Evolutionary conservation across 768 basidiomycete species (phyloP).

Genomic region (Gelatoporia subvermispora): DNA sequence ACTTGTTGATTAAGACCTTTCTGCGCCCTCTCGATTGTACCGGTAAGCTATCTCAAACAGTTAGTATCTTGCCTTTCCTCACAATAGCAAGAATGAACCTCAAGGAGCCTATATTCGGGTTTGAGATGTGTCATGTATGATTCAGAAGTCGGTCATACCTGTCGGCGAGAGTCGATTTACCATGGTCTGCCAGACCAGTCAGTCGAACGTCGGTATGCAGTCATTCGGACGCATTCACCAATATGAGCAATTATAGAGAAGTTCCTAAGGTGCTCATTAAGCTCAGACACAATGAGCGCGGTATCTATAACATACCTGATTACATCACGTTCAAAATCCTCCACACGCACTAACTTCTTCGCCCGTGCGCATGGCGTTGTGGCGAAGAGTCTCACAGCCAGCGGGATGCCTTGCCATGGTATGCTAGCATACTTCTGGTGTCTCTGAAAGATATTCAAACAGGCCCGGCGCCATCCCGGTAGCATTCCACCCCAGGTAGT

Average conservation of each 20-base stretch:
- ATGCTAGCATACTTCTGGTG: constrained; percentile 5
- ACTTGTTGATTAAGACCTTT: constrained; percentile 77
- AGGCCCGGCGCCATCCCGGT: constrained; percentile 20
- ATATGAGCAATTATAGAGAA: constrained; percentile 98
- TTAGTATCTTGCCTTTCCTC: background rate
- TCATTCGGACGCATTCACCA: constrained; percentile 36
- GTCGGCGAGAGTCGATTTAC: constrained; percentile 93
- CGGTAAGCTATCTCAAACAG: constrained; percentile 62
- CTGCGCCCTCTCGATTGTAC: constrained; percentile 69
- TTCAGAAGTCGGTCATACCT: constrained; percentile 41
- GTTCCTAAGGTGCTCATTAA: constrained; percentile 45
- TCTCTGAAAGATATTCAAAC: constrained; percentile 15
- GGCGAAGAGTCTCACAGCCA: constrained; percentile 27
- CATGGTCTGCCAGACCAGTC: constrained; percentile 59
- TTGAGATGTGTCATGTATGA: constrained; percentile 3
- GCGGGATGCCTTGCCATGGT: constrained; percentile 40
- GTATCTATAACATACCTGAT: constrained; percentile 48
- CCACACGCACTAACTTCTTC: constrained; percentile 40
- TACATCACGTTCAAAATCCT: constrained; percentile 60
- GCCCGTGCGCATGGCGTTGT: constrained; percentile 20
- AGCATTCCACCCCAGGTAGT: constrained; percentile 13
- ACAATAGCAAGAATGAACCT: constrained; percentile 41
- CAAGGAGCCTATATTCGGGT: constrained; percentile 49
- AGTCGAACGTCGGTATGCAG: background rate
- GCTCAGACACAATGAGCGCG: background rate